These are phyloP conservation scores for Pleurotus sapidus DNA, from an alignment of 768 basidiomycete species.

Conservation along the genomic window DNA sequence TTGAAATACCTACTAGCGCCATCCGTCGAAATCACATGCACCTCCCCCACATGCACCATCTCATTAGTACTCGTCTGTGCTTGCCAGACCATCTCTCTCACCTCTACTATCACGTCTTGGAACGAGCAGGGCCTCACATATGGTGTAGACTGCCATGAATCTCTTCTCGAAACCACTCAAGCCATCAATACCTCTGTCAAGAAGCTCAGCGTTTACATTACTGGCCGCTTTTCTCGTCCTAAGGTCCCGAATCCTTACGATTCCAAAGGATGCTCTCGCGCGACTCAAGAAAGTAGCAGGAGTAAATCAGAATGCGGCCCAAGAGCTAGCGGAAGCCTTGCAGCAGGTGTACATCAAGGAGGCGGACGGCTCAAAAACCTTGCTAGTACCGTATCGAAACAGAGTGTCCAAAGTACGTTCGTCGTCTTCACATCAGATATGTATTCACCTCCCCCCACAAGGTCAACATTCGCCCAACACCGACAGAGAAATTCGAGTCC, in stretches of 20 bases:
- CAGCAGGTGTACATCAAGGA: conserved; percentile 64
- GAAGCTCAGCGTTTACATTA: conserved; percentile 35
- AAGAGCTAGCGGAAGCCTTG: conserved; percentile 45
- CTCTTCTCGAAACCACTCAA: conserved; percentile 21
- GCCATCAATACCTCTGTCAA: conserved; percentile 8
- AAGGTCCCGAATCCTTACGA: conserved; percentile 38
- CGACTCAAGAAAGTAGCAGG: conserved; percentile 26
- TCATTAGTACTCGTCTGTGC: too few species aligned
- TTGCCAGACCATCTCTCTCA: too few species aligned
- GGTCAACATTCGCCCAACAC: conserved; percentile 47
- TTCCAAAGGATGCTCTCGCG: conserved; percentile 27
- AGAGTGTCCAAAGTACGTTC: conserved; percentile 55
- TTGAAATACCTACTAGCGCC: too few species aligned
- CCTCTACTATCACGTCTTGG: too few species aligned
- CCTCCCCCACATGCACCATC: too few species aligned
- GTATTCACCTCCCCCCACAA: conserved; percentile 12
- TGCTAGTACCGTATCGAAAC: conserved; percentile 62
- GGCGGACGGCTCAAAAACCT: conserved; percentile 53
- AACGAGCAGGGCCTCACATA: too few species aligned
- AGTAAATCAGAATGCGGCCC: conserved; percentile 25
- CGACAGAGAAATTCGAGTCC: conserved; percentile 41
- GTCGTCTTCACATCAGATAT: not conserved
- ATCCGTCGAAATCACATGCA: too few species aligned
- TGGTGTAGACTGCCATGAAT: conserved; percentile 10
- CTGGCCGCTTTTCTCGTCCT: conserved; percentile 48